Evolutionary conservation across 345 rosid species (phyloP).

Genomic region (Rhodamnia argentea): DNA sequence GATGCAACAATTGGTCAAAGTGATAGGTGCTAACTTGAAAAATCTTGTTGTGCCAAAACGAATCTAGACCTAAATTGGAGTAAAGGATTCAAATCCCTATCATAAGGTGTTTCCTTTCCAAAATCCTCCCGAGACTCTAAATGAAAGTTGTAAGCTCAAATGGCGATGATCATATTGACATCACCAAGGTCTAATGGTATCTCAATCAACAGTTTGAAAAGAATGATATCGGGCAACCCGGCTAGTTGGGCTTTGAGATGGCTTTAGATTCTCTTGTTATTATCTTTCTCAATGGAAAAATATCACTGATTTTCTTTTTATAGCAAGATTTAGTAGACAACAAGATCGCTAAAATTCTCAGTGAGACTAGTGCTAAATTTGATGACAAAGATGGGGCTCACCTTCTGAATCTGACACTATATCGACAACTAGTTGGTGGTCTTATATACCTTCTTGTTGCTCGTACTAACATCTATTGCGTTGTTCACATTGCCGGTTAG

Average conservation of each 20-base stretch:
- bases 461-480: neutral
- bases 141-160: neutral
- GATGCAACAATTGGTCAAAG: neutral
- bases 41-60: neutral
- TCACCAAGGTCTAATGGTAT: neutral
- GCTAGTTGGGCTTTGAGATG: neutral
- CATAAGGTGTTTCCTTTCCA: neutral
- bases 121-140: neutral
- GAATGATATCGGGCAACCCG: neutral
- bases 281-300: neutral
- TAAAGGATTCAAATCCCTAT: neutral
- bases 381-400: neutral
- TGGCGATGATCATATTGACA: neutral
- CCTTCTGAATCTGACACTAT: neutral
- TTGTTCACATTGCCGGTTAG: too few relatives aligned
- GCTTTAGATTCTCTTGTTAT: neutral
- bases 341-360: neutral
- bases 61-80: neutral
- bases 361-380: neutral
- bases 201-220: neutral
- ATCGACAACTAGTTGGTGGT: neutral
- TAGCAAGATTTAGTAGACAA: neutral
- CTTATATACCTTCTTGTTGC: neutral
- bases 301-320: neutral
- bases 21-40: neutral